Evolutionary conservation across 2,329 filamentous ascomycete species (phyloP), one percentile per base, ranked within the genome.

Genomic region (Fusarium lateritium): DNA sequence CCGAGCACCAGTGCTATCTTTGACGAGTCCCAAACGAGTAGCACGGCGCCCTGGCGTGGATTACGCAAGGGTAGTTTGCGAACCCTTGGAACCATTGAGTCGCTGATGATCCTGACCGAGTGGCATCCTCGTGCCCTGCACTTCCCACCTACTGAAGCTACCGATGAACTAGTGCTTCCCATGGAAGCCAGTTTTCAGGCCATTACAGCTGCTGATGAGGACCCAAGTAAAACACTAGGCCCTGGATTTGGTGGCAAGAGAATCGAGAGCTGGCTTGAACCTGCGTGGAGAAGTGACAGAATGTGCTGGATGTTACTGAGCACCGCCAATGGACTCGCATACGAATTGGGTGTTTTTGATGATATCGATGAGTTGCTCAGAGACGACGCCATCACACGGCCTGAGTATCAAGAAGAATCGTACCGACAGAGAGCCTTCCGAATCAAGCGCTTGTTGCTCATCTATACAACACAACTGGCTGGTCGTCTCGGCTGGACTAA

Each of bases 291-390:
- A 73, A 94, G 92, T 69, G 95, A 98, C 75, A 92, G 94, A 56
- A 97, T 98, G 93, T 97, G 93, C 76, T 98, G 95, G 95, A 98
- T 98, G 94, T 84, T 98, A 15, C 86, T 98, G 31, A 97, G 94
- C 75, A 97, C 94, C 38, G 94, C 94, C 15, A 92, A 95, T 83
- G 92, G 94, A 2, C 84, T 98, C 38, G 94, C 93, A 0, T 97
- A 97, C 71, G 96, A 99, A 79, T 88, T 99, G 33, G 96, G 96
- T 13, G 94, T 99, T 3, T 99, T 98, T 73, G 96, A 98, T 71
- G 90, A 94, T 61, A 93, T 94, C 69, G 93, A 92, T 60, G 92
- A 94, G 73, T 77, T 89, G 72, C 79, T 91, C 56, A 86, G 85
- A 61, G 83, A 88, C 51, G 83, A 86, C 61, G 83, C 86, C 63